Evolutionary conservation across 75 land plant genomes (phyloP).

Genomic region (Picea glauca): DNA sequence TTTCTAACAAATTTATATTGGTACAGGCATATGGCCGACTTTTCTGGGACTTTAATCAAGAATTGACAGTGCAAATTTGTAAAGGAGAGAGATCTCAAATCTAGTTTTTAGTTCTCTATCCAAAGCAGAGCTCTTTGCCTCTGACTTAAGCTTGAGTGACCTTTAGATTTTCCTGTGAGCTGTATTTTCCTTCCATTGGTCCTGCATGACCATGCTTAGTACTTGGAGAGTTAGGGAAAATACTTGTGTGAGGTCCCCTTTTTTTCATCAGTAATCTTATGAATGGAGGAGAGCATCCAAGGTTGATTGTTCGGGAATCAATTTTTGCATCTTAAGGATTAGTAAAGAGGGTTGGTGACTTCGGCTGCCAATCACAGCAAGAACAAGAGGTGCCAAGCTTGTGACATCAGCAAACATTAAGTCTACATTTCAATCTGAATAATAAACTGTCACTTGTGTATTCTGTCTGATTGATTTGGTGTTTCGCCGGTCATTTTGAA

Average conservation of each 20-base stretch:
- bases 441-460: background rate
- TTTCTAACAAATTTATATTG: slow-evolving; percentile 12
- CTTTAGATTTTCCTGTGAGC: background rate
- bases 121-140: slow-evolving; percentile 1
- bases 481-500: background rate
- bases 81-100: slow-evolving; percentile 8
- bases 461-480: background rate
- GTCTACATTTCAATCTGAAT: slow-evolving; percentile 7
- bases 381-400: slow-evolving; percentile 35
- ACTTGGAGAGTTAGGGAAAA: slow-evolving; percentile 12
- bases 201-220: slow-evolving; percentile 7
- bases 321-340: slow-evolving; percentile 12
- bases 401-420: slow-evolving; percentile 12
- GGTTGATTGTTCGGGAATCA: slow-evolving; percentile 11
- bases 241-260: slow-evolving; percentile 1
- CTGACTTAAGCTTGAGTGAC: slow-evolving; percentile 9
- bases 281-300: slow-evolving; percentile 12
- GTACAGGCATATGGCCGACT: slow-evolving; percentile 15
- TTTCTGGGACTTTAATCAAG: slow-evolving; percentile 13
- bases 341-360: slow-evolving; percentile 9
- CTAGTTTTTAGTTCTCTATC: slow-evolving; percentile 3
- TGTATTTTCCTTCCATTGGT: background rate
- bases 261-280: slow-evolving; percentile 8
- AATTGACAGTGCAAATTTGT: slow-evolving; percentile 10
- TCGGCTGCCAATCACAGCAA: slow-evolving; percentile 22